A percentile compares a stretch with the other conserved stretches of the same genome.
phyloP scores from a whole-genome alignment of 768 basidiomycete species.

The Lactarius evosmus region DNA sequence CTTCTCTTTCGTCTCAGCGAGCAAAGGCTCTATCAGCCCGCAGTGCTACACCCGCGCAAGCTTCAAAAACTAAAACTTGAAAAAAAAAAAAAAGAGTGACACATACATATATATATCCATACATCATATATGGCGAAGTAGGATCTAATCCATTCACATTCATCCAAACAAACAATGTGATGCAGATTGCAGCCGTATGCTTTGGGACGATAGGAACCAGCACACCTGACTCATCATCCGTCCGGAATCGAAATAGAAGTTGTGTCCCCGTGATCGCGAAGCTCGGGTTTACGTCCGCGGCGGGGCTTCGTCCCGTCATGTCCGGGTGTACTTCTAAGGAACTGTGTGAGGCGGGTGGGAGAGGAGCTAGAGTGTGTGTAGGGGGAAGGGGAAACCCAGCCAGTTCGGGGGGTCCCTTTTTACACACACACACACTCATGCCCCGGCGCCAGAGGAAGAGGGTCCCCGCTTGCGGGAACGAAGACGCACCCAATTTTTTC shows the following conservation, averaged over 20 bases:
- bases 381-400: background rate
- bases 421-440: slow-evolving; percentile 12
- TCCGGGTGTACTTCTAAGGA: slow-evolving; percentile 11
- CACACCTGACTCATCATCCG: slow-evolving; percentile 2
- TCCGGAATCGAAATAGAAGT: background rate
- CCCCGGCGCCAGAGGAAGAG: background rate
- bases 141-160: background rate
- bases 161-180: background rate
- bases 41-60: background rate
- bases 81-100: background rate
- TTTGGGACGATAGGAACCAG: background rate
- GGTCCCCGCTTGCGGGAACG: no score
- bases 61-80: background rate
- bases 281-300: slow-evolving; percentile 19
- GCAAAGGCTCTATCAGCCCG: background rate
- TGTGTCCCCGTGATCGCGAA: slow-evolving; percentile 16
- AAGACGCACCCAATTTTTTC: slow-evolving; percentile 7
- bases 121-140: background rate
- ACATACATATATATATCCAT: background rate
- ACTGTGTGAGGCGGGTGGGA: background rate
- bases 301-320: slow-evolving; percentile 19
- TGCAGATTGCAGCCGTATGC: background rate
- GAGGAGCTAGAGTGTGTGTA: background rate
- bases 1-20: background rate
- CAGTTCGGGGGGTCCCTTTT: slow-evolving; percentile 1